Base-by-base conservation (phyloP, 1,284 basidiomycete genomes). In the Ustilago crameri region DNA sequence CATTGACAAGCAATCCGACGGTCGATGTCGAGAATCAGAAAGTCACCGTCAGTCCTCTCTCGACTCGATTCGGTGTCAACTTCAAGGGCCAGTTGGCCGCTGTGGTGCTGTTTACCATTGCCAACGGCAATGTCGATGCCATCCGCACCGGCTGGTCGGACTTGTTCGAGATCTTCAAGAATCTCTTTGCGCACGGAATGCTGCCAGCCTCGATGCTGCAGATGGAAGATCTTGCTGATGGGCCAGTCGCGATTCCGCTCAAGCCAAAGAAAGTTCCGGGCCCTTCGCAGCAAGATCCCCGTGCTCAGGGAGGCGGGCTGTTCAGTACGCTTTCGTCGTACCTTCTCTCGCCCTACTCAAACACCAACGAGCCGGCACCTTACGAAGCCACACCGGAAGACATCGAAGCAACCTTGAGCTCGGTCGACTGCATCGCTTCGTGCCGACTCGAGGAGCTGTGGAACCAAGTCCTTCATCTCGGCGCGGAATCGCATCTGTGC, bases 101-200 rank as follows among this genome's bases (percentile, higher is more conserved):
- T 12, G 95, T 98, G 10, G 93, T 98, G 4, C 84, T 98, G 32
- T 99, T 99, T 85, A 96, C 95, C 61, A 97, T 98, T 54, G 93
- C 96, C 17, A 97, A 98, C 78, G 93, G 94, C 9, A 95, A 98
- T 82, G 93, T 93, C n/a, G 91, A 93, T 75, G 91, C 93, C 5
- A 88, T 99, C 54, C 89, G 94, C 35, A 91, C 93, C 82, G 94
- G 95, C 17, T 99, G 96, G 96, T 89, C 74, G 14, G 77, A 48
- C 81, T 93, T 99, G 59, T 97, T 98, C 78, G 95, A 97, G 84
- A 97, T 98, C 89, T 94, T 97, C 85, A 91, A 95, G 80, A 97
- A 94, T 34, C 86, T 99, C 23, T 98, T 98, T 85, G 85, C 95
- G 42, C 92, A 97, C 82, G 95, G 93, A 3, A 87, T 98, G 26